Evolutionary conservation across 345 rosid species (phyloP).

Genomic region (Hibiscus trionum): DNA sequence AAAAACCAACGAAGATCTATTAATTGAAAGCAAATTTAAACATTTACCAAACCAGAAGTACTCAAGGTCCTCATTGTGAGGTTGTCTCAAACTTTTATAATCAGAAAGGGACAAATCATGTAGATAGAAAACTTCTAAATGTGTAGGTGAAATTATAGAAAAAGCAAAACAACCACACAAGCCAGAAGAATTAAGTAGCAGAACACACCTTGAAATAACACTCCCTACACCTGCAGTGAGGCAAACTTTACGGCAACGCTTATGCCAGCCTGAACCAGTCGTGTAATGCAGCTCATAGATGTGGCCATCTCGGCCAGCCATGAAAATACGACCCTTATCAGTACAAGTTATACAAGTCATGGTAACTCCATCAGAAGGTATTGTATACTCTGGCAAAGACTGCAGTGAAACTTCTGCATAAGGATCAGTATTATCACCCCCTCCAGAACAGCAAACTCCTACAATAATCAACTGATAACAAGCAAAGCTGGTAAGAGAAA

Average conservation of each 20-base stretch:
- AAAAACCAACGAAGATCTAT: slow-evolving; percentile 13
- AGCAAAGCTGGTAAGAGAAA: slow-evolving; percentile 15
- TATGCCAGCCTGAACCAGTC: slow-evolving; percentile 88
- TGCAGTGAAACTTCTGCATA: slow-evolving; percentile 87
- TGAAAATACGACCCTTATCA: slow-evolving; percentile 79
- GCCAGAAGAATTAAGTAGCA: background rate
- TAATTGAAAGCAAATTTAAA: background rate
- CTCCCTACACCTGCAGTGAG: slow-evolving; percentile 93
- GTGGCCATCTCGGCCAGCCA: slow-evolving; percentile 93
- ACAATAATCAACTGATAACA: slow-evolving; percentile 81
- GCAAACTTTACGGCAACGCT: slow-evolving; percentile 87
- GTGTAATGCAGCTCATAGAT: slow-evolving; percentile 78
- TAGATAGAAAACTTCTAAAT: background rate
- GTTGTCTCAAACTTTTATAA: background rate
- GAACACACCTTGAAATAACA: slow-evolving; percentile 71
- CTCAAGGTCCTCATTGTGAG: background rate
- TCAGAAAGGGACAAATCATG: background rate
- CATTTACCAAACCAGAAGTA: slow-evolving; percentile 1
- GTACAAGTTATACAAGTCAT: slow-evolving; percentile 84
- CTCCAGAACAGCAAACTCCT: slow-evolving; percentile 86
- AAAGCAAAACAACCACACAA: background rate
- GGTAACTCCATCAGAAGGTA: slow-evolving; percentile 88
- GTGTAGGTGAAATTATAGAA: background rate
- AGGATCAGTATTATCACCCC: slow-evolving; percentile 80
- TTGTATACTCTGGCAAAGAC: slow-evolving; percentile 78